A percentile compares a stretch with the other conserved stretches of the same genome.
These are phyloP conservation scores for Rhizomucor pusillus DNA, from an alignment of 371 early-diverging fungal genomes.

Conservation along the genomic window DNA sequence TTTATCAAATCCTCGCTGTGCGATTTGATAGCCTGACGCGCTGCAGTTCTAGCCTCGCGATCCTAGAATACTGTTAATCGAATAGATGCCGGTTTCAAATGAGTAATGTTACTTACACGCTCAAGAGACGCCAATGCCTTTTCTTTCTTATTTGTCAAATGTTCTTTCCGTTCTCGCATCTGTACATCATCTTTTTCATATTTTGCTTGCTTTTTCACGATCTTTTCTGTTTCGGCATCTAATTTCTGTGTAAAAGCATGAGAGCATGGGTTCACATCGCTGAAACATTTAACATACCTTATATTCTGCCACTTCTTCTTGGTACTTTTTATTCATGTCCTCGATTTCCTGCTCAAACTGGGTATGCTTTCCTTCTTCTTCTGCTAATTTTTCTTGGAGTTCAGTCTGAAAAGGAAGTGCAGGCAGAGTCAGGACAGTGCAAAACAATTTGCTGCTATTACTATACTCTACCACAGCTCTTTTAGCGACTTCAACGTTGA, in stretches of 20 bases:
- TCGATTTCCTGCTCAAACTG: conserved; percentile 53
- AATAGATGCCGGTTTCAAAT: no score
- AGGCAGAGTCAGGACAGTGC: no score
- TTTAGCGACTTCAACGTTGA: conserved; percentile 42
- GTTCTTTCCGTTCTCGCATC: conserved; percentile 75
- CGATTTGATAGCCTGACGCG: conserved; percentile 53
- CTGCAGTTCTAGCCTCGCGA: conserved; percentile 40
- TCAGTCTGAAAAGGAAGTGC: conserved; percentile 31
- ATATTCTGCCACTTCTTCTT: conserved; percentile 57
- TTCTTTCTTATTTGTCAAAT: conserved; percentile 72
- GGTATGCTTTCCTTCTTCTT: conserved; percentile 9
- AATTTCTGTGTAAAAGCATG: conserved; percentile 32
- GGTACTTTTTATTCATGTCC: conserved; percentile 55
- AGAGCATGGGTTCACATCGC: no score
- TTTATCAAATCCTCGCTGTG: conserved; percentile 54
- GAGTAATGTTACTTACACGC: conserved; percentile 31
- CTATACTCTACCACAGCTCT: conserved; percentile 41
- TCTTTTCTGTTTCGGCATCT: conserved; percentile 53
- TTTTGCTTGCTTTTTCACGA: conserved; percentile 60
- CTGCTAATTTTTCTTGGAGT: conserved; percentile 49
- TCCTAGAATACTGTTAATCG: conserved; percentile 34
- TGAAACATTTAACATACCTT: conserved; percentile 33
- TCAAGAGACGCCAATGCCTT: conserved; percentile 63
- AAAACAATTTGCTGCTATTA: background rate
- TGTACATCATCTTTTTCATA: conserved; percentile 81